These are phyloP conservation scores for Haplosporangium sp. DNA, from an alignment of 371 early-diverging fungal species.

Conservation along the genomic window DNA sequence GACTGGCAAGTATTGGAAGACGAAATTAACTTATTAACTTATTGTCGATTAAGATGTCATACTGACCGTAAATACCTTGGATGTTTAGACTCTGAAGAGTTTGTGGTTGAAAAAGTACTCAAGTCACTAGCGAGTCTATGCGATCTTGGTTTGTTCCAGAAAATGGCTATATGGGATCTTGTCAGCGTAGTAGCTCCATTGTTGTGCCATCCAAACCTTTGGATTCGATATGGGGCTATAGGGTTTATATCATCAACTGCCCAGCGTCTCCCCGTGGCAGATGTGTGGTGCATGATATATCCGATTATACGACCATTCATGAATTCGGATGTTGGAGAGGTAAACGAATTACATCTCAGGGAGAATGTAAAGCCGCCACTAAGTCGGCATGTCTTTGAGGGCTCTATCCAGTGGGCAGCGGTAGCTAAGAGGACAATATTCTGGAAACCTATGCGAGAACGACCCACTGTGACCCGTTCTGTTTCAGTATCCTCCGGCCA, in stretches of 20 bases:
- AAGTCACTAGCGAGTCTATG: slow-evolving; percentile 84
- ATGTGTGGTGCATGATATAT: slow-evolving; percentile 84
- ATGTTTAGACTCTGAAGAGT: slow-evolving; percentile 84
- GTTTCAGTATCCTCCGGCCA: slow-evolving; percentile 40
- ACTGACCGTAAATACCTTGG: background rate
- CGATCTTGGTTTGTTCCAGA: slow-evolving; percentile 87
- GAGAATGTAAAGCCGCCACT: slow-evolving; percentile 79
- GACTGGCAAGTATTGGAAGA: slow-evolving; percentile 68
- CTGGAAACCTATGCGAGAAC: slow-evolving; percentile 66
- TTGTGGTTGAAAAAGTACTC: slow-evolving; percentile 91
- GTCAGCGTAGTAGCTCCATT: slow-evolving; percentile 77
- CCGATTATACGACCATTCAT: slow-evolving; percentile 82
- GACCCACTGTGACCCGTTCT: slow-evolving; percentile 38
- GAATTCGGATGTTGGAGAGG: slow-evolving; percentile 70
- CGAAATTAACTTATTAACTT: background rate
- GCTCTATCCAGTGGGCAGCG: slow-evolving; percentile 70
- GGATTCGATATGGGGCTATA: slow-evolving; percentile 86
- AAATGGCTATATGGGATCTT: slow-evolving; percentile 82
- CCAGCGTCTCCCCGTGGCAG: slow-evolving; percentile 76
- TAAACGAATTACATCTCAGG: slow-evolving; percentile 70
- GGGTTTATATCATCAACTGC: slow-evolving; percentile 79
- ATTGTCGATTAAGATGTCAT: background rate
- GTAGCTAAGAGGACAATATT: slow-evolving; percentile 67
- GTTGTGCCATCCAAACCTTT: slow-evolving; percentile 85
- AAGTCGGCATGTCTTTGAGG: slow-evolving; percentile 70